A percentile compares a stretch with the other conserved stretches of the same genome.
Conservation (phyloP, 2,329 filamentous ascomycete species). For the Lecanoromycetidae sp. region DNA sequence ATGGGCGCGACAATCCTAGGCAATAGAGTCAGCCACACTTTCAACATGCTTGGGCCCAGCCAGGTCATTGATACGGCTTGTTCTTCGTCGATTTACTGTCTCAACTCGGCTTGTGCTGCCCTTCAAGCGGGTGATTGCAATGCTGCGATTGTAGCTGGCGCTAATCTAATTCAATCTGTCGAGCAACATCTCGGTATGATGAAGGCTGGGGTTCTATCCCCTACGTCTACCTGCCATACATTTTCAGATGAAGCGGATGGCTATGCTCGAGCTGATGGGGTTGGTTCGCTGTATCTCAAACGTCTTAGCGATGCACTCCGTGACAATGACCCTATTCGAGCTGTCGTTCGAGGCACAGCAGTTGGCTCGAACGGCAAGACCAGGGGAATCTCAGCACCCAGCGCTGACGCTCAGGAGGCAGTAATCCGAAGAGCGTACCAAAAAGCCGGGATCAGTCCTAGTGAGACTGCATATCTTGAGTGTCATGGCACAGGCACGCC, state of each 20-base stretch:
- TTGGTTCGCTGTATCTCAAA: conserved; percentile 39
- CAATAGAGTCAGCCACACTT: conserved; percentile 11
- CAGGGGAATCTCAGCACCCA: conserved; percentile 28
- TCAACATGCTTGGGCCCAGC: neutral
- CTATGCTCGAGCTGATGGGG: conserved; percentile 53
- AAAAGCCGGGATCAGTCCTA: conserved; percentile 22
- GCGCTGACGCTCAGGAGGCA: conserved; percentile 25
- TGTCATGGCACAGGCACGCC: conserved; percentile 33
- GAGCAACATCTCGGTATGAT: conserved; percentile 20
- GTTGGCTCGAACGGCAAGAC: conserved; percentile 20
- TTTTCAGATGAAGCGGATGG: conserved; percentile 49
- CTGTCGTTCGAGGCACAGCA: conserved; percentile 3
- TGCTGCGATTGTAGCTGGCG: conserved; percentile 19
- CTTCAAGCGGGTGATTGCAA: neutral
- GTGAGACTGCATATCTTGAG: conserved; percentile 29
- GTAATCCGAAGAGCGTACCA: conserved; percentile 28
- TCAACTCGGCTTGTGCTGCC: conserved; percentile 1
- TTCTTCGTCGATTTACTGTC: neutral
- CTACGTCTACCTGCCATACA: conserved; percentile 28
- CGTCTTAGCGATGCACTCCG: conserved; percentile 6
- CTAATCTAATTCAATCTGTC: conserved; percentile 8
- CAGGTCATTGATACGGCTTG: conserved; percentile 1
- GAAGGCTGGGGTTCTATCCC: conserved; percentile 17
- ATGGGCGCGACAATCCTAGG: conserved; percentile 2
- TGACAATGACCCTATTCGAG: conserved; percentile 9